A percentile compares a stretch with the other conserved stretches of the same genome.
Conservation (phyloP, 495 filamentous ascomycete genomes). For the Cladorrhinum samala region DNA sequence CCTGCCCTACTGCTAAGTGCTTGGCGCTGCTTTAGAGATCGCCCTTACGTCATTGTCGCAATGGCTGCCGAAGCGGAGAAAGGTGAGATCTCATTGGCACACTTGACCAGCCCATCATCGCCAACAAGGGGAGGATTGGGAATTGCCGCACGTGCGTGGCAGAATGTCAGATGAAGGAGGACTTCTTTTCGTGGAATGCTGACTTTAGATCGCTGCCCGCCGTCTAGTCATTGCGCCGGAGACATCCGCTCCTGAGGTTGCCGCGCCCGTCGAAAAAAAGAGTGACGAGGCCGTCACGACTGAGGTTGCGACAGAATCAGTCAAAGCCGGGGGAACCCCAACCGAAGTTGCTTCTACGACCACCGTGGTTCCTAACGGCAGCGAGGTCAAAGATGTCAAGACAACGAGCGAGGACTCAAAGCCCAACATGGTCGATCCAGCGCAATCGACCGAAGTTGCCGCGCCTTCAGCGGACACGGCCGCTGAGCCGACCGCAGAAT, state of each 20-base stretch:
- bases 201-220: slow-evolving; percentile 1
- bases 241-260: not conserved
- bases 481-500: not conserved
- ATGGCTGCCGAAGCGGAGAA: slow-evolving; percentile 34
- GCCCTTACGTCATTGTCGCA: slow-evolving; percentile 41
- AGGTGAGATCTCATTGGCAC: slow-evolving; percentile 27
- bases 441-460: not conserved
- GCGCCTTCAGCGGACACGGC: not conserved
- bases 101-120: not conserved
- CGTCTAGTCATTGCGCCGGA: slow-evolving; percentile 18
- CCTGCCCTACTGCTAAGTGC: not conserved
- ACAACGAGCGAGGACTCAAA: not conserved
- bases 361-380: not conserved
- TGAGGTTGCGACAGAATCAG: not conserved
- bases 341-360: not conserved
- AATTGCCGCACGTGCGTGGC: too few species aligned
- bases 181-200: slow-evolving; percentile 3
- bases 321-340: not conserved
- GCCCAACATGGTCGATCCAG: too few species aligned
- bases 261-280: not conserved
- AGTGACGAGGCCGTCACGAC: not conserved
- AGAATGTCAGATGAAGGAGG: not conserved
- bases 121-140: too few species aligned
- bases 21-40: not conserved
- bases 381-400: not conserved